Evolutionary conservation across 345 rosid species (phyloP).

Genomic region (Eucalyptus lansdowneana): DNA sequence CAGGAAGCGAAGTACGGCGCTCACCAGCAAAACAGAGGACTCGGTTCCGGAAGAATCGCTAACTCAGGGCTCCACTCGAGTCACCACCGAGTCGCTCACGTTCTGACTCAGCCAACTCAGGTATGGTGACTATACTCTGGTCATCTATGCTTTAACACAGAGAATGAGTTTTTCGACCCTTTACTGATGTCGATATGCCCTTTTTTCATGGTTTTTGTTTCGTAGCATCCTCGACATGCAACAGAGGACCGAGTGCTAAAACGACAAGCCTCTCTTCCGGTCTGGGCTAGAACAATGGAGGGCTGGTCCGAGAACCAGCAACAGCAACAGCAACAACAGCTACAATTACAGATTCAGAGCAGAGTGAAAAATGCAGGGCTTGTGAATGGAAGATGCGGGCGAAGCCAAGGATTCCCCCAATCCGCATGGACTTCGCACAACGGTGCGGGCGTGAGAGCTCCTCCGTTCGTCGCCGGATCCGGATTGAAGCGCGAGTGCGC

Average conservation of each 20-base stretch:
- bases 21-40: background rate
- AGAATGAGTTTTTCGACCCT: background rate
- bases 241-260: constrained; percentile 2
- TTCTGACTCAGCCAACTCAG: background rate
- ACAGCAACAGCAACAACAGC: constrained; percentile 7
- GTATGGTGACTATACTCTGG: background rate
- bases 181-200: background rate
- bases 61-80: background rate
- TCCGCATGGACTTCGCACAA: constrained; percentile 30
- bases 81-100: background rate
- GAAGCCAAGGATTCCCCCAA: constrained; percentile 3
- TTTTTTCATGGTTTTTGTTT: background rate
- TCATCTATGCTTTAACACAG: background rate
- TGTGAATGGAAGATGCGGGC: constrained; percentile 7
- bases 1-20: background rate
- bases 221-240: background rate
- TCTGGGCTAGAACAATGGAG: constrained; percentile 4
- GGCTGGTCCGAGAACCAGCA: constrained; percentile 5
- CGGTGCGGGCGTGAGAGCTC: constrained; percentile 1
- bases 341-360: constrained; percentile 1
- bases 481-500: constrained; percentile 21
- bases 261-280: background rate
- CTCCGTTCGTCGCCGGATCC: constrained; percentile 12
- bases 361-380: background rate
- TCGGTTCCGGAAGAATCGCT: background rate